Percentiles rank a stretch among this genome's conserved stretches.
phyloP scores from a whole-genome alignment of 1,284 basidiomycete species.

The Apiotrichum domesticum region DNA sequence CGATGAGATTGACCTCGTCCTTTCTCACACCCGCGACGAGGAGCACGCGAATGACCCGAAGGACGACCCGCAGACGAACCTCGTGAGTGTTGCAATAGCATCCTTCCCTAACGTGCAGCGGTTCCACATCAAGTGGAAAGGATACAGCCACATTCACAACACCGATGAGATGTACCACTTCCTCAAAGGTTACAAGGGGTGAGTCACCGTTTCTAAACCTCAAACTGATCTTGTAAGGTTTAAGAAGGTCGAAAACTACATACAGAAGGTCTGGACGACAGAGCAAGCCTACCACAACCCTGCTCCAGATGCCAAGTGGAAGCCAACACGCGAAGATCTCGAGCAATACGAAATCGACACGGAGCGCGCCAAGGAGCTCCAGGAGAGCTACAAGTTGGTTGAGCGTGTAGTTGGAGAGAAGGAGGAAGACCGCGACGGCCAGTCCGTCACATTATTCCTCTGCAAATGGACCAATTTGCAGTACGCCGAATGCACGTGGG shows the following conservation, averaged over 20 bases:
- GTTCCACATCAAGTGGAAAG: slow-evolving; percentile 94
- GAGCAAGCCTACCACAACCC: slow-evolving; percentile 63
- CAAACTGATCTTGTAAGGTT: slow-evolving; percentile 67
- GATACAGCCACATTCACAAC: slow-evolving; percentile 88
- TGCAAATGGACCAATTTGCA: slow-evolving; percentile 94
- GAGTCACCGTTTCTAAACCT: not conserved
- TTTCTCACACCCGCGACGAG: slow-evolving; percentile 75
- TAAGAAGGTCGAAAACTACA: slow-evolving; percentile 98
- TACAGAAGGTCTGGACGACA: slow-evolving; percentile 66
- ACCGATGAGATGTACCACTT: slow-evolving; percentile 96
- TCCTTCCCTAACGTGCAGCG: slow-evolving; percentile 53
- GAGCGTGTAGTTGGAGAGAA: slow-evolving; percentile 87
- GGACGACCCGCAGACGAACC: slow-evolving; percentile 76
- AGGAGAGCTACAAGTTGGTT: slow-evolving; percentile 84
- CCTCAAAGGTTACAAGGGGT: slow-evolving; percentile 64
- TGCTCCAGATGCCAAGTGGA: slow-evolving; percentile 50
- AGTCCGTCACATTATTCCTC: slow-evolving; percentile 70
- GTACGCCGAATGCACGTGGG: slow-evolving; percentile 97
- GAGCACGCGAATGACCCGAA: slow-evolving; percentile 65
- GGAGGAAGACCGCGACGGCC: slow-evolving; percentile 56
- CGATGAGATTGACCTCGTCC: slow-evolving; percentile 83
- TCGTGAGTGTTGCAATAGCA: slow-evolving; percentile 53
- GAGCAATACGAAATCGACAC: slow-evolving; percentile 84
- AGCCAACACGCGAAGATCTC: slow-evolving; percentile 76
- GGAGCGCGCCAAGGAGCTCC: slow-evolving; percentile 81